Evolutionary conservation across 345 rosid genomes (phyloP), one percentile per base, ranked within the genome.

Genomic region (Limnanthes douglasii): DNA sequence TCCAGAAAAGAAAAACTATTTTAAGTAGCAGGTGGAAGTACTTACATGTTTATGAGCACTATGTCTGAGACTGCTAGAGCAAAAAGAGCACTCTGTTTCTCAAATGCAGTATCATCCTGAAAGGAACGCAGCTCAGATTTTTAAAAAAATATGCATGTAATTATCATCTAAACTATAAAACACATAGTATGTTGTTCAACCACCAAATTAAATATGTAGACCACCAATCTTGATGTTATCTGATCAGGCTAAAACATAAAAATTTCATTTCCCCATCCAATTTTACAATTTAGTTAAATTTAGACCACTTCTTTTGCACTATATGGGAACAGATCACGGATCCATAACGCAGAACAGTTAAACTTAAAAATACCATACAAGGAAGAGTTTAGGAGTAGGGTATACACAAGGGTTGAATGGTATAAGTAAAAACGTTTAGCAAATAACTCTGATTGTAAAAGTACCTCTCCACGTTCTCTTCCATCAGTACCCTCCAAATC

Each of bases 401-500:
- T 9, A 37, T 27, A 18, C 29, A 6, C 11, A 47, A 37, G 10
- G 41, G 10, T 17, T 4, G 4, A 18, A 10, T 18, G 30, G 36
- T 30, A n/a, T n/a, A n/a, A n/a, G 29, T 37, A 23, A 29, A 23
- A 18, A n/a, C 36, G 22, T 17, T 29, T 35, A 18, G 41, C 11
- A 40, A 10, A 11, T 4, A 15, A 15, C 27, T 36, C 35, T 9
- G 16, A 42, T 20, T 41, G 30, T 14, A 27, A 11, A 46, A 38
- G 46, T 52, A 90, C 98, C 94, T 90, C 98, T 65, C 98, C 98
- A 20, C 94, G 84, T 63, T 92, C 99, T 65, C 99, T 75, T 53
- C 99, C 99, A 67, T 90, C 99, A 5, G 99, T 85, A 29, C 99
- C 99, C 79, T 90, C 96, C 65, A 90, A 66, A 45, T 90, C 99